These are phyloP conservation scores for Quercus alba DNA, from an alignment of 306 rosid genomes.

Conservation along the genomic window DNA sequence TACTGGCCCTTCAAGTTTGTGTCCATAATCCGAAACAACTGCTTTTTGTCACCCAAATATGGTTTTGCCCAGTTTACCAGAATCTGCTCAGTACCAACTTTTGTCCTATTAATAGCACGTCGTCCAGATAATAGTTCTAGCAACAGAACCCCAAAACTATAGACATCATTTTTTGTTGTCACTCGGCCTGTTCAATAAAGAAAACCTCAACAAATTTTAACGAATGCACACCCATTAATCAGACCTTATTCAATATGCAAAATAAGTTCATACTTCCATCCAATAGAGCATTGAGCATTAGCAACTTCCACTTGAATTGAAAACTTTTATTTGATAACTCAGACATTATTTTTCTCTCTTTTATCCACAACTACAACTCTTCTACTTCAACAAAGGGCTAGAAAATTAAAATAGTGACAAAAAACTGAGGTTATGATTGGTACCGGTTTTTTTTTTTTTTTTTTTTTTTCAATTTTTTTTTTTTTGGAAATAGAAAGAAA, in stretches of 20 bases:
- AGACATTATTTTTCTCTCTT: background rate
- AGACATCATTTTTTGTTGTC: slow-evolving; percentile 87
- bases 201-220: slow-evolving; percentile 3
- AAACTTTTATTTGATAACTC: background rate
- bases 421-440: too few relatives aligned
- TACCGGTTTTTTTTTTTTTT: too few relatives aligned
- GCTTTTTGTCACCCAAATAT: slow-evolving; percentile 67
- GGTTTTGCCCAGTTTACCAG: slow-evolving; percentile 90
- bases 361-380: background rate
- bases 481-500: too few relatives aligned
- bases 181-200: slow-evolving; percentile 53
- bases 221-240: too few relatives aligned
- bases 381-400: background rate
- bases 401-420: background rate
- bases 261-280: background rate
- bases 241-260: background rate
- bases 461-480: too few relatives aligned
- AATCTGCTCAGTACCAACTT: slow-evolving; percentile 58
- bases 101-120: slow-evolving; percentile 67
- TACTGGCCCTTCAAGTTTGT: slow-evolving; percentile 86
- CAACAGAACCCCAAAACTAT: slow-evolving; percentile 88
- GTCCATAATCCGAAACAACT: slow-evolving; percentile 84
- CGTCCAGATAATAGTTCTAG: slow-evolving; percentile 75
- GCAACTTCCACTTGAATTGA: background rate
- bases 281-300: background rate